Conservation (phyloP, 2,329 filamentous ascomycete genomes). For the Paecilomyces niveus region DNA sequence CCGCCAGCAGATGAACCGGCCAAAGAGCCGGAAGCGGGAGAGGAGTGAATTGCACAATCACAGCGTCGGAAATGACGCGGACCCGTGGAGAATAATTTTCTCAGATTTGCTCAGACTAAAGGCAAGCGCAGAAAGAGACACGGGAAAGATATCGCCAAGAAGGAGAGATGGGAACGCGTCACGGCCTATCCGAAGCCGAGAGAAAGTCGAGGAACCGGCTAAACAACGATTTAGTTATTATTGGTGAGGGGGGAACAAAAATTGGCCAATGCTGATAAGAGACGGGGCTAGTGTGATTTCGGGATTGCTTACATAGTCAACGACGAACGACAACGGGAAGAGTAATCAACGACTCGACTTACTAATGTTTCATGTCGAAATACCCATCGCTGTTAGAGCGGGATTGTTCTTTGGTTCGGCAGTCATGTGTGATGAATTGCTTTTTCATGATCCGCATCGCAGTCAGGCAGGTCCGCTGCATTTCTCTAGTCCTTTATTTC, state of each 20-base stretch:
- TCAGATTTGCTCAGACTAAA: too few species aligned
- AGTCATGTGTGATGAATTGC: background rate
- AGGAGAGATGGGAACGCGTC: background rate
- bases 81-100: background rate
- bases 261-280: too few species aligned
- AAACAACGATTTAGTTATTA: too few species aligned
- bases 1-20: constrained; percentile 4
- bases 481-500: background rate
- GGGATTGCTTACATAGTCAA: background rate
- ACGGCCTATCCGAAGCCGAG: background rate
- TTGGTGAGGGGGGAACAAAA: too few species aligned
- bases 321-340: background rate
- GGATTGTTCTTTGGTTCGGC: background rate
- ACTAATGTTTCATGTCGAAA: background rate
- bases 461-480: background rate
- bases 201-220: background rate
- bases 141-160: background rate
- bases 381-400: background rate
- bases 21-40: constrained; percentile 2
- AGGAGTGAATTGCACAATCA: background rate
- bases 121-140: too few species aligned
- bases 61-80: background rate
- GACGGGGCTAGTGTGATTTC: background rate
- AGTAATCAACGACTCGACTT: background rate
- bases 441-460: background rate